phyloP scores from a whole-genome alignment of 257 asterid genomes.

The Plantago elongata region DNA sequence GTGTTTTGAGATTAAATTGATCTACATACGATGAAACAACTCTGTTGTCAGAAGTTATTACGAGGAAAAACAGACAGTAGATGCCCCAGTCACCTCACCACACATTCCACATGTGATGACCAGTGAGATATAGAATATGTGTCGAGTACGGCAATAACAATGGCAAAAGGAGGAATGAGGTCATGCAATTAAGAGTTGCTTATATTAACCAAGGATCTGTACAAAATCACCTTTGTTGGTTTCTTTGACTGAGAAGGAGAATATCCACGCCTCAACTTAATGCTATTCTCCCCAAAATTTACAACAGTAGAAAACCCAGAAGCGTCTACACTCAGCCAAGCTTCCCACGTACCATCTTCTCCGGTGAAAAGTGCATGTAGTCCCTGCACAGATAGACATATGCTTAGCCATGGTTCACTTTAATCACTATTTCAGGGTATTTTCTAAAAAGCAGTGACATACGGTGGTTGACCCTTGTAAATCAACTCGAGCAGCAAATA shows the following conservation, averaged over 20 bases:
- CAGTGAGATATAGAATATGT: background rate
- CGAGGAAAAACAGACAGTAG: conserved; percentile 2
- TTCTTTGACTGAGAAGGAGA: conserved; percentile 75
- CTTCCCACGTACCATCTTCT: conserved; percentile 98
- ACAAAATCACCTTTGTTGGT: conserved; percentile 72
- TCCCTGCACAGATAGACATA: conserved; percentile 20
- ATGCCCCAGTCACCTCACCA: background rate
- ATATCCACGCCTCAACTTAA: conserved; percentile 91
- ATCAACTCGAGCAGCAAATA: conserved; percentile 97
- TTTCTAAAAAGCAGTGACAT: conserved; percentile 28
- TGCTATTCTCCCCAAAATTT: conserved; percentile 42
- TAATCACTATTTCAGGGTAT: conserved; percentile 12
- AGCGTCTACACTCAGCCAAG: conserved; percentile 72
- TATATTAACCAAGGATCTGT: conserved; percentile 5
- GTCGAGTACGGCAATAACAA: conserved; percentile 2
- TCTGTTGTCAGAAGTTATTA: conserved; percentile 14
- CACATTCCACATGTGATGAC: background rate
- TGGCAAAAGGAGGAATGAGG: background rate
- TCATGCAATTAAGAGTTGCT: background rate
- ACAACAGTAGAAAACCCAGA: conserved; percentile 66
- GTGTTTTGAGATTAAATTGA: no score
- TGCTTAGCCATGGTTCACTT: conserved; percentile 12
- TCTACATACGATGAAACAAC: no score
- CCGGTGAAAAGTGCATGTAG: conserved; percentile 81
- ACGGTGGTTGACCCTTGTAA: conserved; percentile 87